Base-by-base conservation (phyloP, 2,329 filamentous ascomycete genomes). In the Emericellopsis cladophorae region DNA sequence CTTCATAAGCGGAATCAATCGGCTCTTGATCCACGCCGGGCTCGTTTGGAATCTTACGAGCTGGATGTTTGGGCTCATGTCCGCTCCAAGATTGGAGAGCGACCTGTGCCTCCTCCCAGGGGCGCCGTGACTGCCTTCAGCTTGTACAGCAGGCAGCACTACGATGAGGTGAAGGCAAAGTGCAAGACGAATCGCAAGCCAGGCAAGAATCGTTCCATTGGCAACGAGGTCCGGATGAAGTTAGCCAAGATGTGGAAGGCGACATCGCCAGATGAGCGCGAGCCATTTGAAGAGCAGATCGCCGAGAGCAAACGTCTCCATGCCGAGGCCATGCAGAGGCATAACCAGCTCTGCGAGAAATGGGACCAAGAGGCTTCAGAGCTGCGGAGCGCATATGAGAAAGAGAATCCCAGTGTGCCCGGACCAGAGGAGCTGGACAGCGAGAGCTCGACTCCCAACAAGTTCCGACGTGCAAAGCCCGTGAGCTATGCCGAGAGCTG, bases 211-310 rank as follows among this genome's bases (percentile, higher is more conserved):
- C 81, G 81, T 49, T 66, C 78, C 1, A 70, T 75, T 35, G 79
- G 81, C 7, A 93, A 87, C 51, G 86, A 94, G 53, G 84, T 96
- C 42, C 84, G 92, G 29, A 76, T 80, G 39, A 86, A 88, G 56
- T 76, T 92, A 9, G 89, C 89, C 23, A 81, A 83, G 54, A 89
- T 92, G 80, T 98, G 92, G 92, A 85, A 83, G 50, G 82, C 84
- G 39, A 79, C 84, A 0, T 62, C 70, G 2, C 68, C 77, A 6
- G 83, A 84, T 36, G 73, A 79, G 49, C 85, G 82, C 53, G 72
- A 74, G 54, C 89, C 88, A 1, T 96, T 84, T 53, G 73, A 89
- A 38, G 80, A 87, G 23, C 72, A 81, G 55, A 84, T 84, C 4
- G 71, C 79, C 41, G 70, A 71, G 40, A 81, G 86, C 49, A 89